These are phyloP conservation scores for Hypoxylon intermedium DNA, from an alignment of 495 filamentous ascomycete species.

Conservation along the genomic window DNA sequence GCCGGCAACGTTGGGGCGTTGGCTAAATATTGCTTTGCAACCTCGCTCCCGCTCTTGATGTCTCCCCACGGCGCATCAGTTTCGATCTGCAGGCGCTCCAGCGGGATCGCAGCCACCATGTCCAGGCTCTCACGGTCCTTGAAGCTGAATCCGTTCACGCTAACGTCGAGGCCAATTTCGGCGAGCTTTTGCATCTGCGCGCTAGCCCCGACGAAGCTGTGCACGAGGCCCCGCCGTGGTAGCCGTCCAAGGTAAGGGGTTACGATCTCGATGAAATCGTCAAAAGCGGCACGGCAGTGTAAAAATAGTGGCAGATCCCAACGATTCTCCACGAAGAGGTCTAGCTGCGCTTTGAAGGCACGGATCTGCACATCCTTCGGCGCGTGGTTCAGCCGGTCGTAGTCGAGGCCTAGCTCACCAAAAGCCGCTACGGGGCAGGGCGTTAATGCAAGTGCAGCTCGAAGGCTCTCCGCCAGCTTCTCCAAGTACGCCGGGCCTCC, in stretches of 20 bases:
- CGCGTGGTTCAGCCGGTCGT: conserved; percentile 73
- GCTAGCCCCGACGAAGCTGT: conserved; percentile 76
- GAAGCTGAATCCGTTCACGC: conserved; percentile 58
- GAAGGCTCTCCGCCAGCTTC: conserved; percentile 51
- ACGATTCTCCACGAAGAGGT: conserved; percentile 67
- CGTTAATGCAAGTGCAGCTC: conserved; percentile 54
- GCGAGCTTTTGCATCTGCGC: conserved; percentile 73
- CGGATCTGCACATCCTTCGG: conserved; percentile 71
- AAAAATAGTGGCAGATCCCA: conserved; percentile 75
- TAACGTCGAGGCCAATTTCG: conserved; percentile 67
- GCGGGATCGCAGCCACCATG: conserved; percentile 70
- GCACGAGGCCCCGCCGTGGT: conserved; percentile 71
- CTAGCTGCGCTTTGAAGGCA: conserved; percentile 74
- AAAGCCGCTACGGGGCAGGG: conserved; percentile 70
- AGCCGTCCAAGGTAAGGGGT: conserved; percentile 58
- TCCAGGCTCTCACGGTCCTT: conserved; percentile 76
- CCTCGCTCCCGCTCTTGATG: conserved; percentile 43
- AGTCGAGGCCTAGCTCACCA: conserved; percentile 84
- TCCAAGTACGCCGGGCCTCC: conserved; percentile 60
- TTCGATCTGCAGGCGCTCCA: conserved; percentile 75
- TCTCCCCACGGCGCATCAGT: conserved; percentile 79
- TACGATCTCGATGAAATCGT: conserved; percentile 70
- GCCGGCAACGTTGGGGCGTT: conserved; percentile 35
- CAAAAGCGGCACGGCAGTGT: conserved; percentile 71
- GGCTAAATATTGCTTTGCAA: conserved; percentile 27